A percentile compares a stretch with the other conserved stretches of the same genome.
phyloP scores from a whole-genome alignment of 139 green algal species.

The Nannochloris sp. region DNA sequence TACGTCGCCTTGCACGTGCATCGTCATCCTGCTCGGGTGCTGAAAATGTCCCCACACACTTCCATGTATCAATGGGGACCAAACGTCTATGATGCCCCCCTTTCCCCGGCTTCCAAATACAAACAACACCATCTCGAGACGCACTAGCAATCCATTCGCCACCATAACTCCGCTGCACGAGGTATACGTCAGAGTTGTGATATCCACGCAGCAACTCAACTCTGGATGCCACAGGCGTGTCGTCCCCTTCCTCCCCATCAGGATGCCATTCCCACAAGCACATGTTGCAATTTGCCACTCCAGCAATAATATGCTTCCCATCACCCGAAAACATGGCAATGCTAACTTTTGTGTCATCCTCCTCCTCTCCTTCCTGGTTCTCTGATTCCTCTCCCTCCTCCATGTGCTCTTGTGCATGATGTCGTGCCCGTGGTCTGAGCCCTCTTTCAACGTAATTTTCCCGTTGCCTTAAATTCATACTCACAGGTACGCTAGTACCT shows the following conservation, averaged over 20 bases:
- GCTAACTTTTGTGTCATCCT: conserved; percentile 27
- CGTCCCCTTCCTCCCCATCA: background rate
- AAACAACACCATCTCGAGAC: conserved; percentile 58
- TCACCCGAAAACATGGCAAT: conserved; percentile 57
- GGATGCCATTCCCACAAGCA: conserved; percentile 59
- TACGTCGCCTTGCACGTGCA: conserved; percentile 20
- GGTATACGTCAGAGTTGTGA: conserved; percentile 54
- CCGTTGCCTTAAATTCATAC: conserved; percentile 1
- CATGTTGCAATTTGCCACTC: conserved; percentile 39
- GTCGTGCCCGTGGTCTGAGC: background rate
- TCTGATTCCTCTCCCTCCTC: background rate
- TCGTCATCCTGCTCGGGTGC: conserved; percentile 34
- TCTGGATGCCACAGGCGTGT: background rate
- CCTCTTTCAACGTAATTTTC: too few relatives aligned
- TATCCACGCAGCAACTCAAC: conserved; percentile 12
- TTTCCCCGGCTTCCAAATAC: conserved; percentile 33
- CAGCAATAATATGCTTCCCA: conserved; percentile 55
- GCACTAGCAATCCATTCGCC: conserved; percentile 52
- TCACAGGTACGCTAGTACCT: background rate
- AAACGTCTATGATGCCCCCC: background rate
- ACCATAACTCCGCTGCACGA: conserved; percentile 54
- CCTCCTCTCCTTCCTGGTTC: background rate
- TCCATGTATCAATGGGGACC: conserved; percentile 36
- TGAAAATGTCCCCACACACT: conserved; percentile 25
- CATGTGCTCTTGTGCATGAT: background rate